Evolutionary conservation across 257 asterid genomes (phyloP), one percentile per base, ranked within the genome.

Genomic region (Solanum ahanhuiri): DNA sequence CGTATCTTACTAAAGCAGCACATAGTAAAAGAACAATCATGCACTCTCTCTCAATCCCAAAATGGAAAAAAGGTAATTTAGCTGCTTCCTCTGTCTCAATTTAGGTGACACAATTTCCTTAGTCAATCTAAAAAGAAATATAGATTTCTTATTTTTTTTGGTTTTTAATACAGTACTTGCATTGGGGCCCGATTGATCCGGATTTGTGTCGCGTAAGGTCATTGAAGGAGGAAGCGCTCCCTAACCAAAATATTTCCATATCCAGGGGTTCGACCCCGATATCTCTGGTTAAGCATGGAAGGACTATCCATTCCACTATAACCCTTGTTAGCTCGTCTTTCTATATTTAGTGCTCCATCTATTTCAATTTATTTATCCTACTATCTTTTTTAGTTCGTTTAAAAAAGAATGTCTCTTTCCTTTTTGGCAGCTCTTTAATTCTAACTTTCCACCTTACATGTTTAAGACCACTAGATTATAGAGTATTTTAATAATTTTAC

Each of bases 111-210:
- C 67, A 60, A 60, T 22, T 60, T 60, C 67, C 67, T 60, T 60
- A 9, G 67, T 60, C 67, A 22, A 9, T 22, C 67, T n/a, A 60
- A 60, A 9, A 9, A 60, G 67, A 60, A 22, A 9, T 0, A 60
- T 0, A 0, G 1, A 0, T 60, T 60, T 60, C 28, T 58, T 58
- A 3, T 0, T 2, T 58, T 58, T 54, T 58, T 58, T 22, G 14
- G 6, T 58, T 58, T 58, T 22, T 0, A 0, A 22, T 58, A 0
- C 3, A 0, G 67, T 3, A 58, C 2, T 0, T 22, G 0, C 67
- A 58, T 20, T 20, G 66, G 25, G 66, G 12, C 25, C 12, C 12
- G 1, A 20, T 22, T 8, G 66, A 58, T 58, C 12, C 12, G 2
- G 12, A 58, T 58, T 20, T 7, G 66, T 22, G 12, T 58, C 66